These are phyloP conservation scores for Linnemannia hyalina DNA, from an alignment of 192 early-diverging fungal genomes.

Conservation along the genomic window DNA sequence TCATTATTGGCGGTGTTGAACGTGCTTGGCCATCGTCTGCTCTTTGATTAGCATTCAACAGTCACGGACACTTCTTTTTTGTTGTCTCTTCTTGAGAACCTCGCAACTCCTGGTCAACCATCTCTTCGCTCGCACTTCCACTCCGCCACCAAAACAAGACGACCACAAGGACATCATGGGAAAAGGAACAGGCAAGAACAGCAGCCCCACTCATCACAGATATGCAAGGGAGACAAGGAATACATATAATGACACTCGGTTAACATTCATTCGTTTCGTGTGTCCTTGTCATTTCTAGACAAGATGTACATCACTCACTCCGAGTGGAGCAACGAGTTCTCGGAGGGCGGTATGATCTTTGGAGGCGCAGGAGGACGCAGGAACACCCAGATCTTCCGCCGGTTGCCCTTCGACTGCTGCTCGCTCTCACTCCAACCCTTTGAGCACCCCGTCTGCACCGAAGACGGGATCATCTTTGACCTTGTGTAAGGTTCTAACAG, in stretches of 20 bases:
- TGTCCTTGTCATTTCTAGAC: slow-evolving; percentile 60
- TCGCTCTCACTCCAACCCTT: slow-evolving; percentile 93
- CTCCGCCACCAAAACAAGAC: not conserved
- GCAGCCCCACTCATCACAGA: not conserved
- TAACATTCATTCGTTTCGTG: not conserved
- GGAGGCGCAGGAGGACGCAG: slow-evolving; percentile 73
- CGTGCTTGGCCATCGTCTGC: not conserved
- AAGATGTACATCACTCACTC: slow-evolving; percentile 92
- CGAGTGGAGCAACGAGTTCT: slow-evolving; percentile 75
- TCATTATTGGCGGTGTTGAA: not conserved
- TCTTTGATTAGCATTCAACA: not conserved
- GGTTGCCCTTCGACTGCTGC: slow-evolving; percentile 88
- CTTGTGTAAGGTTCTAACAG: slow-evolving; percentile 60
- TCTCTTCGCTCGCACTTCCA: not conserved
- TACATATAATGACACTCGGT: not conserved
- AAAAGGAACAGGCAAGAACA: slow-evolving; percentile 50
- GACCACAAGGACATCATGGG: slow-evolving; percentile 29
- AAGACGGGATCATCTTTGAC: slow-evolving; percentile 92
- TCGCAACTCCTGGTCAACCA: not conserved
- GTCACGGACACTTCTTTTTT: not conserved
- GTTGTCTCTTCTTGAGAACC: not conserved
- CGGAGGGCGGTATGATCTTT: slow-evolving; percentile 70
- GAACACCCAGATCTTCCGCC: slow-evolving; percentile 72
- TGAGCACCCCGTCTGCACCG: slow-evolving; percentile 86
- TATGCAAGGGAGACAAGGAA: no score